Evolutionary conservation across 768 basidiomycete genomes (phyloP).

Genomic region (Gymnopilus dilepis): DNA sequence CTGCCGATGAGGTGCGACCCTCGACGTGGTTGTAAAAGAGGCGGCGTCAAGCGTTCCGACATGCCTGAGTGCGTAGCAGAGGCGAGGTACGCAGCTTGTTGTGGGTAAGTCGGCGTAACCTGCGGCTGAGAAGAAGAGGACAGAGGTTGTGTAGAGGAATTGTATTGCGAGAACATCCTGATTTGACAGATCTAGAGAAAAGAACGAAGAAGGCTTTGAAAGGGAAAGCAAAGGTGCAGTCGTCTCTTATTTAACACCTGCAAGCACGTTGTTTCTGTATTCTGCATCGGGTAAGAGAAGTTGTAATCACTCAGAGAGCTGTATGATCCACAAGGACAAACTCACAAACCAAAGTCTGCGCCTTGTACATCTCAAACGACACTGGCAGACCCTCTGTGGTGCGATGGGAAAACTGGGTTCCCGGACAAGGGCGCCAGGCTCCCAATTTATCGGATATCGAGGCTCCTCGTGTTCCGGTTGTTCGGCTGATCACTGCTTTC

Average conservation of each 20-base stretch:
- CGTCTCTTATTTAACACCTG: not conserved
- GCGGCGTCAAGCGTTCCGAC: not conserved
- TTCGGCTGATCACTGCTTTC: constrained; percentile 19
- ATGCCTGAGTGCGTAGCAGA: not conserved
- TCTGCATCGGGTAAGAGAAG: constrained; percentile 6
- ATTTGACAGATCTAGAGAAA: not conserved
- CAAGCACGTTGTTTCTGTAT: constrained; percentile 11
- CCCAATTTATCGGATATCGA: constrained; percentile 25
- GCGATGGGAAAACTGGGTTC: constrained; percentile 18
- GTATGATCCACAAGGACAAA: constrained; percentile 13
- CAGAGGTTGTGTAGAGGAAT: constrained; percentile 10
- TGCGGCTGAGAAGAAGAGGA: constrained; percentile 15
- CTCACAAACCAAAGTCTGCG: constrained; percentile 8
- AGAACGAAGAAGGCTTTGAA: not conserved
- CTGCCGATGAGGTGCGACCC: constrained; percentile 43
- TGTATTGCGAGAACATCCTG: constrained; percentile 19
- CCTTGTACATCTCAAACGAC: constrained; percentile 10
- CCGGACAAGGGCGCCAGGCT: constrained; percentile 23
- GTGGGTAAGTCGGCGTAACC: not conserved
- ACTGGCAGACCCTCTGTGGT: constrained; percentile 2
- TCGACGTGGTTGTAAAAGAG: not conserved
- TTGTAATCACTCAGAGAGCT: not conserved
- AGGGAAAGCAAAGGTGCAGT: not conserved
- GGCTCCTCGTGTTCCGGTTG: constrained; percentile 18
- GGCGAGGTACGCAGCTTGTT: not conserved